Conservation (phyloP, 108 stramenopile genomes). For the Conticribra weissflogii region DNA sequence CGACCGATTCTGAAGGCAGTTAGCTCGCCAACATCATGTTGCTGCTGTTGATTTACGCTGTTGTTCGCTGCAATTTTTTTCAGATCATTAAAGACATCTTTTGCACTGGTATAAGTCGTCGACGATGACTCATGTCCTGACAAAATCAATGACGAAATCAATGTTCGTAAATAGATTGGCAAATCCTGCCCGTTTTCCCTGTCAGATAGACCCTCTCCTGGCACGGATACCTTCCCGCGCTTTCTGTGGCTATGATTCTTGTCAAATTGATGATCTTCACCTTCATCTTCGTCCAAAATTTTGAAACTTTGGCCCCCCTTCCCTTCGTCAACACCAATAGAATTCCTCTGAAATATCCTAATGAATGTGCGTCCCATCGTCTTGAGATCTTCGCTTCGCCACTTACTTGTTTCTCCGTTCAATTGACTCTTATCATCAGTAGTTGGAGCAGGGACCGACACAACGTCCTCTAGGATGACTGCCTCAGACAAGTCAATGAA, state of each 20-base stretch:
- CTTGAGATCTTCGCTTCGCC: background rate
- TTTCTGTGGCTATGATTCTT: too few relatives aligned
- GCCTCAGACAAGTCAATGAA: background rate
- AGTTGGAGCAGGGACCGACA: too few relatives aligned
- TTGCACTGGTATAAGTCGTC: background rate
- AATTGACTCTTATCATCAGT: background rate
- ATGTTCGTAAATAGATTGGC: slow-evolving; percentile 10
- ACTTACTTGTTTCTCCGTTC: background rate
- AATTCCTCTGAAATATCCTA: too few relatives aligned
- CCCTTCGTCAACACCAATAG: too few relatives aligned
- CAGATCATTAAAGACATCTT: slow-evolving; percentile 8
- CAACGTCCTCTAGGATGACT: too few relatives aligned
- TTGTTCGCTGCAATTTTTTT: background rate
- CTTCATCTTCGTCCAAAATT: too few relatives aligned
- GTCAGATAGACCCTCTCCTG: too few relatives aligned
- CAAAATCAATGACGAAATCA: slow-evolving; percentile 14
- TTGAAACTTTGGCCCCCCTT: too few relatives aligned
- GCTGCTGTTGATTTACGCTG: background rate
- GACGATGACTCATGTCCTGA: background rate
- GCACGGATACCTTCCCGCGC: too few relatives aligned
- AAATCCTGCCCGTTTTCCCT: too few relatives aligned
- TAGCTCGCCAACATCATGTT: background rate
- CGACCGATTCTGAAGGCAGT: background rate
- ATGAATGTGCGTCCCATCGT: too few relatives aligned
- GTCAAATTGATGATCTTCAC: too few relatives aligned